Conservation (phyloP, 306 rosid species). For the Lathyrus aphaca region DNA sequence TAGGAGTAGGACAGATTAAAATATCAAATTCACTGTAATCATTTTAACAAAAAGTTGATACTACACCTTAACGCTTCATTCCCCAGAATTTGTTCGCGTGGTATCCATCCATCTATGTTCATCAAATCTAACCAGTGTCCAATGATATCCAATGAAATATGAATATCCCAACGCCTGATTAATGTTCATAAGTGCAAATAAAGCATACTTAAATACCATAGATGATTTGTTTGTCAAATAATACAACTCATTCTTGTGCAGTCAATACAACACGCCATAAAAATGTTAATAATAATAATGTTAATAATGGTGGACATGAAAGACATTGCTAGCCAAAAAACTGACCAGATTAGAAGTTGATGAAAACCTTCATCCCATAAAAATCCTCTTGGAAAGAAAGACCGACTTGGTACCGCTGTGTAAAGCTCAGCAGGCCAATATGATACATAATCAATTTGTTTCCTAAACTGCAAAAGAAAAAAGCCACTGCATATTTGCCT, state of each 20-base stretch:
- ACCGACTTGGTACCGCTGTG: slow-evolving; percentile 94
- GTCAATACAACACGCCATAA: slow-evolving; percentile 27
- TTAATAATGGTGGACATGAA: slow-evolving; percentile 5
- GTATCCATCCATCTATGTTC: slow-evolving; percentile 99
- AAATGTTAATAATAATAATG: slow-evolving; percentile 12
- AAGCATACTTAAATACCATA: slow-evolving; percentile 27
- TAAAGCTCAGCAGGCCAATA: slow-evolving; percentile 99
- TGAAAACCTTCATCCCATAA: slow-evolving; percentile 99
- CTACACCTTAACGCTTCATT: slow-evolving; percentile 89
- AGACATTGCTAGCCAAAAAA: slow-evolving; percentile 32
- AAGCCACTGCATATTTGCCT: slow-evolving; percentile 38
- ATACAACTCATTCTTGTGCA: slow-evolving; percentile 17
- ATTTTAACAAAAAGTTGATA: slow-evolving; percentile 39
- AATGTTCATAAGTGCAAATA: slow-evolving; percentile 32
- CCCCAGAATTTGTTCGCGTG: slow-evolving; percentile 98
- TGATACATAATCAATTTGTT: slow-evolving; percentile 52
- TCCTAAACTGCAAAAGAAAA: slow-evolving; percentile 64
- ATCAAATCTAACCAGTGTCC: slow-evolving; percentile 97
- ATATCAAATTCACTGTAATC: slow-evolving; percentile 7
- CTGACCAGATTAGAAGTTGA: slow-evolving; percentile 87
- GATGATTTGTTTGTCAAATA: slow-evolving; percentile 15
- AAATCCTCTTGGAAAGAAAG: slow-evolving; percentile 97
- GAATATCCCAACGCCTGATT: slow-evolving; percentile 96
- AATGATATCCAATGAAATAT: slow-evolving; percentile 77
- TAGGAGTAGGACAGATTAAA: slow-evolving; percentile 34